Evolutionary conservation across 2,329 filamentous ascomycete genomes (phyloP), one percentile per base, ranked within the genome.

Genomic region (Neofusicoccum ribis): DNA sequence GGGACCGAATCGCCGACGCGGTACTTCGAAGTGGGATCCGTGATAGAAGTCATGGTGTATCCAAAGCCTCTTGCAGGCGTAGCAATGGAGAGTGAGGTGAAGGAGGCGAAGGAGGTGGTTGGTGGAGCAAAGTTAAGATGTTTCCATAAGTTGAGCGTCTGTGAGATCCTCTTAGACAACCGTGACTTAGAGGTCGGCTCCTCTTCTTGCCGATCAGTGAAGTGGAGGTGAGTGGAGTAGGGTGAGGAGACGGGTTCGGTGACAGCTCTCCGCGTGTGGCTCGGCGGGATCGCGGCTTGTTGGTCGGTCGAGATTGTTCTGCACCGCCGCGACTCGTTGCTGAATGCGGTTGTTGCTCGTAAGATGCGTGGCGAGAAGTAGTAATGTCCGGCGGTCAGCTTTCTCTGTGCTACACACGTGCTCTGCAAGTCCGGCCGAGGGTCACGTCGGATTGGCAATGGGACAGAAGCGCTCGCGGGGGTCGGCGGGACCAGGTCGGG

Each of bases 1-100:
- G 70, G 68, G 23, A 81, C 76, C 50, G 66, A 69, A 11, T 73
- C 73, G 23, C 77, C 77, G 3, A 74, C 65, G 3, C 70, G 71
- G 47, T 78, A 79, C 46, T 70, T 73, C 5, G 65, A 49, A 12
- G 61, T 11, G 34, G 31, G 41, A 14, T 44, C 17, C 37, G 47
- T 23, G 37, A n/a, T 14, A 9, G 17, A 56, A 17, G 15, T 49
- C 47, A 50, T 49, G 31, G 44, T 41, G 23, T n/a, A 37, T 27
- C 31, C 43, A 12, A 20, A 37, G 27, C 43, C 27, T 59, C 41
- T 47, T 60, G 12, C 56, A 27, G 17, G 17, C 4, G 11, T 17
- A 15, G 27, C 34, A 12, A 8, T 31, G 9, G 20, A 11, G 50
- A 9, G 14, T 17, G 17, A 37, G 43, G 62, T 52, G 36, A 17